Conservation (phyloP, 805 yeast species). For the Komagataella pseudopastoris region DNA sequence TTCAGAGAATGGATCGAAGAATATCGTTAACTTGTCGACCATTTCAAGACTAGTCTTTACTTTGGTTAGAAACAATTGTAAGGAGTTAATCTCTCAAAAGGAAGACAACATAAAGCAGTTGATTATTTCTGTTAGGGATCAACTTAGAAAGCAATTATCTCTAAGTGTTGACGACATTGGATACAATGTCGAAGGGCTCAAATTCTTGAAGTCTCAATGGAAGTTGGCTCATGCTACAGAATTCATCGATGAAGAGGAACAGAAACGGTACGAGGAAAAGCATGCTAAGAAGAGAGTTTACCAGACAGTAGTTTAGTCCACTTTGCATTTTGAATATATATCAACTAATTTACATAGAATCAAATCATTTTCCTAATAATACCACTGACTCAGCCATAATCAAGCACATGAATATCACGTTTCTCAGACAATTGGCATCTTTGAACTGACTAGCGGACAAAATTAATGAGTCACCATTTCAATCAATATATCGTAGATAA, state of each 20-base stretch:
- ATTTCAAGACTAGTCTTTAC: slow-evolving; percentile 71
- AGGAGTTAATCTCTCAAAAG: slow-evolving; percentile 62
- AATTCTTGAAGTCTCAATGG: slow-evolving; percentile 68
- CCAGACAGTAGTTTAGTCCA: slow-evolving; percentile 14
- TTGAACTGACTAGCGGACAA: slow-evolving; percentile 48
- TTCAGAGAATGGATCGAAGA: slow-evolving; percentile 27
- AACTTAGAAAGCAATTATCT: slow-evolving; percentile 43
- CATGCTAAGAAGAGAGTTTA: slow-evolving; percentile 62
- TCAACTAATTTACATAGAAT: background rate
- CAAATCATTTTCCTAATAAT: slow-evolving; percentile 10
- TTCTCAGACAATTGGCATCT: slow-evolving; percentile 39
- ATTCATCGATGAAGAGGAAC: slow-evolving; percentile 57
- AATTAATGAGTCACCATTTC: slow-evolving; percentile 75
- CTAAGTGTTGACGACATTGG: slow-evolving; percentile 53
- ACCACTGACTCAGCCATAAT: slow-evolving; percentile 50
- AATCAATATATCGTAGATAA: slow-evolving; percentile 64
- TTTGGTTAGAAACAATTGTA: slow-evolving; percentile 57
- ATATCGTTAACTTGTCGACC: slow-evolving; percentile 36
- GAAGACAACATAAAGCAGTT: slow-evolving; percentile 52
- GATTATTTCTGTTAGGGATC: slow-evolving; percentile 46
- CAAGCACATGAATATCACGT: slow-evolving; percentile 32
- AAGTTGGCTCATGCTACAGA: slow-evolving; percentile 57
- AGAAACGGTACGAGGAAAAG: slow-evolving; percentile 35
- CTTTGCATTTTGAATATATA: background rate
- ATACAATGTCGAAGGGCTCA: slow-evolving; percentile 73